Conservation (phyloP, 306 rosid species). For the Cucurbita pepo region DNA sequence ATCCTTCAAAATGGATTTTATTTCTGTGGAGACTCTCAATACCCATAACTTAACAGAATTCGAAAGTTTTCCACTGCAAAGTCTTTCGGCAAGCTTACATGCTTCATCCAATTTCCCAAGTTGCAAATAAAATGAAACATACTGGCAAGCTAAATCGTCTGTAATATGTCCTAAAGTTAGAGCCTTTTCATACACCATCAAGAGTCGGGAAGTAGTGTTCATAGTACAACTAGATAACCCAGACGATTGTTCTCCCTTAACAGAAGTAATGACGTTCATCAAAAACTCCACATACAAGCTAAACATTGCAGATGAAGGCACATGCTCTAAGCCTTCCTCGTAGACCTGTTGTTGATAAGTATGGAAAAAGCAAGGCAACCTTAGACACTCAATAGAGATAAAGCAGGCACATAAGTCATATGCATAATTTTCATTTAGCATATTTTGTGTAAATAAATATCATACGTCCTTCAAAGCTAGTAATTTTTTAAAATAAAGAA, state of each 20-base stretch:
- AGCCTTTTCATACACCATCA: constrained; percentile 59
- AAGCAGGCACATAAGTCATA: neutral
- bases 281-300: constrained; percentile 41
- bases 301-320: constrained; percentile 44
- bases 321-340: constrained; percentile 56
- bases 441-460: neutral
- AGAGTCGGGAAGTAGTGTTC: constrained; percentile 23
- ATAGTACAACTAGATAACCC: constrained; percentile 7
- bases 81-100: constrained; percentile 39
- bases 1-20: constrained; percentile 27
- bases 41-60: constrained; percentile 41
- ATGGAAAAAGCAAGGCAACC: neutral
- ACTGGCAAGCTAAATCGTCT: constrained; percentile 55
- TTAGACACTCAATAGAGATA: constrained; percentile 5
- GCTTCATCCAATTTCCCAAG: constrained; percentile 53
- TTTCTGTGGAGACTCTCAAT: constrained; percentile 44
- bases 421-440: neutral
- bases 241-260: constrained; percentile 20
- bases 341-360: constrained; percentile 36
- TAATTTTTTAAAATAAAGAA: neutral
- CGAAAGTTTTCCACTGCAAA: constrained; percentile 41
- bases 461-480: neutral
- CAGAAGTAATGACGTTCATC: constrained; percentile 21
- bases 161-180: constrained; percentile 42
- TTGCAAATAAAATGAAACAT: constrained; percentile 46